A percentile compares a stretch with the other conserved stretches of the same genome.
These are phyloP conservation scores for Solanum chiquidenum DNA, from an alignment of 257 asterid genomes.

Conservation along the genomic window DNA sequence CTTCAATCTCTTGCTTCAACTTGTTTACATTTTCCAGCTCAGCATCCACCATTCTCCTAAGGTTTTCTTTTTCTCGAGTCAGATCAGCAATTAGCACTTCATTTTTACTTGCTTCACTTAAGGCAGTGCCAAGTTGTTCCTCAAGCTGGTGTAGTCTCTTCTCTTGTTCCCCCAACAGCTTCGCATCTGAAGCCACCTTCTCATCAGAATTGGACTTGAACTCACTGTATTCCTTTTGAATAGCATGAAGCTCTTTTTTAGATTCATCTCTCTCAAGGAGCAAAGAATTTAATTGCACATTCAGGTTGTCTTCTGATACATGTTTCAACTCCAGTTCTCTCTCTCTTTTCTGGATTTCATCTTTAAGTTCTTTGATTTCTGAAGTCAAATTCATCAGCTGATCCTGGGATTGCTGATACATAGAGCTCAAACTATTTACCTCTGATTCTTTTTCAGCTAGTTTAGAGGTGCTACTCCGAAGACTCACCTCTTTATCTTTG, in stretches of 20 bases:
- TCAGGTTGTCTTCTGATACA: constrained; percentile 25
- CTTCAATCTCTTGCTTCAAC: constrained; percentile 36
- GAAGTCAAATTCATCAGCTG: constrained; percentile 22
- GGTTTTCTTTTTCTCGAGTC: constrained; percentile 38
- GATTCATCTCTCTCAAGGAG: constrained; percentile 37
- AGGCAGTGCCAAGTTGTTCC: constrained; percentile 35
- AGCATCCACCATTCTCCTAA: constrained; percentile 25
- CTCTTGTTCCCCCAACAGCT: constrained; percentile 39
- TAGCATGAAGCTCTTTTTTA: constrained; percentile 23
- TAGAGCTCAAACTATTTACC: constrained; percentile 18
- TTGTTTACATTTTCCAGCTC: constrained; percentile 30
- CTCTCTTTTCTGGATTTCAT: constrained; percentile 24
- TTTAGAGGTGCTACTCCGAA: constrained; percentile 16
- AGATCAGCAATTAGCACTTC: constrained; percentile 28
- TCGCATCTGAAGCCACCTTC: constrained; percentile 45
- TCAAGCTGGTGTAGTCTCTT: constrained; percentile 31
- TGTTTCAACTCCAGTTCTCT: constrained; percentile 43
- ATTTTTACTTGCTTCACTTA: constrained; percentile 25
- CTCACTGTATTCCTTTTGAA: constrained; percentile 27
- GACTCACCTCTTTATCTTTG: constrained; percentile 39
- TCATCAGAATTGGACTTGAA: constrained; percentile 31
- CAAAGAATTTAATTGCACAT: constrained; percentile 21
- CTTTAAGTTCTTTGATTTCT: constrained; percentile 38
- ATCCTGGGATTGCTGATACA: constrained; percentile 34
- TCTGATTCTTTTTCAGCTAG: constrained; percentile 42